These are phyloP conservation scores for Mycena galericulata DNA, from an alignment of 768 basidiomycete species.

Conservation along the genomic window DNA sequence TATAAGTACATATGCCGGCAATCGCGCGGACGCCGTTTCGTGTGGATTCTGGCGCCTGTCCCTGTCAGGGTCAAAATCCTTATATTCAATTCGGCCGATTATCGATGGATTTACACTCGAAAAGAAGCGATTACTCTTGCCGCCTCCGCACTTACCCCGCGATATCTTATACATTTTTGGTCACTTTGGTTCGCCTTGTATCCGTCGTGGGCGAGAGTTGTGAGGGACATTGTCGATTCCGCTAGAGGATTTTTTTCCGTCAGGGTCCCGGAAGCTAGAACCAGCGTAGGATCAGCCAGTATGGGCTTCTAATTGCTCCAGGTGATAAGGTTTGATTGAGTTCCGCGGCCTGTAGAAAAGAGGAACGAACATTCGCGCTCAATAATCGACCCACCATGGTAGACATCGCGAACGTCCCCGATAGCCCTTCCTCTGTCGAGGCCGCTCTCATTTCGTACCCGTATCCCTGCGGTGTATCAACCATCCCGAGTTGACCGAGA, in stretches of 20 bases:
- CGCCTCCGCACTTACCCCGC: background rate
- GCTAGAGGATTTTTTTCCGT: too few species aligned
- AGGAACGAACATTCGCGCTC: background rate
- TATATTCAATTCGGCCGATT: background rate
- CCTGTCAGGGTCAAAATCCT: background rate
- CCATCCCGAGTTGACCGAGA: slow-evolving; percentile 1
- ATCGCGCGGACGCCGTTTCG: too few species aligned
- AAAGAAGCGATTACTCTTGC: background rate
- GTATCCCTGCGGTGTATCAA: background rate
- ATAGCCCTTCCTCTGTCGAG: background rate
- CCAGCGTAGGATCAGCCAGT: background rate
- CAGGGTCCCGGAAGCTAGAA: too few species aligned
- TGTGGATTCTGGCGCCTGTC: background rate
- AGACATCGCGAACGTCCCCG: background rate
- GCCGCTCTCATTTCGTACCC: background rate
- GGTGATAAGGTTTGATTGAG: background rate
- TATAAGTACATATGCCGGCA: slow-evolving; percentile 1
- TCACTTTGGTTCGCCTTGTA: too few species aligned
- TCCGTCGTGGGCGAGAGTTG: too few species aligned
- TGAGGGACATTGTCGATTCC: too few species aligned
- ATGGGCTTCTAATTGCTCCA: background rate
- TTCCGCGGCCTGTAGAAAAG: background rate
- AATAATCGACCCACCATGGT: background rate
- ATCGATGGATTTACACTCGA: slow-evolving; percentile 16
- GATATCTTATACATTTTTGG: too few species aligned